Conservation (phyloP, 306 rosid species). For the Fagus sylvatica region DNA sequence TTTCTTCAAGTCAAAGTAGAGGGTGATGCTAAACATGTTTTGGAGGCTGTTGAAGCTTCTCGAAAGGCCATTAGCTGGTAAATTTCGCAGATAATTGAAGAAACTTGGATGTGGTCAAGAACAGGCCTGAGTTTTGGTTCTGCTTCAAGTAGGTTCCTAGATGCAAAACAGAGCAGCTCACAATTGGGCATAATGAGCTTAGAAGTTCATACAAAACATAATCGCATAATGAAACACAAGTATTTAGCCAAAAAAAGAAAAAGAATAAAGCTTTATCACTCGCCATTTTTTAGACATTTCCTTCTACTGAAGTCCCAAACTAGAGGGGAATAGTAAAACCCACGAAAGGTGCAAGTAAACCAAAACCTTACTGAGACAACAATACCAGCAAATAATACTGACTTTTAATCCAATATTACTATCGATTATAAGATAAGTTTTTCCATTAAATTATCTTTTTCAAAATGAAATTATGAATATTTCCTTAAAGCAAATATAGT, state of each 20-base stretch:
- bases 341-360: not conserved
- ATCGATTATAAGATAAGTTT: not conserved
- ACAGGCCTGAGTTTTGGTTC: no score
- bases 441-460: not conserved
- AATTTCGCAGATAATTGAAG: no score
- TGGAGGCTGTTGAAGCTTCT: no score
- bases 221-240: not conserved
- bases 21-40: no score
- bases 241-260: no score
- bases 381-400: constrained; percentile 1
- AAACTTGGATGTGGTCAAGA: no score
- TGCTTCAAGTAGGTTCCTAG: no score
- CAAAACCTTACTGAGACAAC: not conserved
- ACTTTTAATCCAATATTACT: not conserved
- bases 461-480: no score
- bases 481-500: not conserved
- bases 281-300: not conserved
- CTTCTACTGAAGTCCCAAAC: not conserved
- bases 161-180: no score
- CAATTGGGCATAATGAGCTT: not conserved
- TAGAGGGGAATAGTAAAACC: not conserved
- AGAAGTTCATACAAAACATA: not conserved
- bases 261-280: not conserved
- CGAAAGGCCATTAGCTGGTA: no score
- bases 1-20: no score